These are phyloP conservation scores for Astragalus glycyphyllos DNA, from an alignment of 306 rosid genomes.

Conservation along the genomic window DNA sequence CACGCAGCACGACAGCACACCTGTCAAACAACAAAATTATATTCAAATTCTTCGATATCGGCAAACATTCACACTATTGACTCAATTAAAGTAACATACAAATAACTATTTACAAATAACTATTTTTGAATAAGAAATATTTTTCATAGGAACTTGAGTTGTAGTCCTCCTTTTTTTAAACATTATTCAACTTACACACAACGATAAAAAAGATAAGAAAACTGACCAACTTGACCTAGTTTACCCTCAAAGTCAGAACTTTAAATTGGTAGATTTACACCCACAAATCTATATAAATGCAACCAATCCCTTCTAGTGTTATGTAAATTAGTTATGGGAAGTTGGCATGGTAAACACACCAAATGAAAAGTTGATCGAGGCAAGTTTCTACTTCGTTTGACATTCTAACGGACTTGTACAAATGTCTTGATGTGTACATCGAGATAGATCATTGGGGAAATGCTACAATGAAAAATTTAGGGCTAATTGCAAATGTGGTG, in stretches of 20 bases:
- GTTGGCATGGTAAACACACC: slow-evolving; percentile 3
- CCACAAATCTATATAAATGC: slow-evolving; percentile 2
- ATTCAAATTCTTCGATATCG: slow-evolving; percentile 33
- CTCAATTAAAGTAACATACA: slow-evolving; percentile 4
- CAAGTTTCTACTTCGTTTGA: slow-evolving; percentile 13
- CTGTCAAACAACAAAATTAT: slow-evolving; percentile 53
- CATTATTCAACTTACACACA: not conserved
- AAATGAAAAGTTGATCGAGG: not conserved
- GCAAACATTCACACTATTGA: not conserved
- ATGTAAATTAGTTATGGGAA: slow-evolving; percentile 2
- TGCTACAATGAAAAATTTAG: not conserved
- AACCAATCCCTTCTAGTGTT: not conserved
- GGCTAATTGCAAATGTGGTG: not conserved
- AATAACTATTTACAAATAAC: not conserved
- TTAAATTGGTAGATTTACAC: slow-evolving; percentile 13
- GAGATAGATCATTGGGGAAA: not conserved
- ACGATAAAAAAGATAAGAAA: slow-evolving; percentile 11
- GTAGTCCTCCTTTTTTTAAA: not conserved
- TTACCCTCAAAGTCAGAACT: not conserved
- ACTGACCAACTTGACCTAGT: slow-evolving; percentile 16
- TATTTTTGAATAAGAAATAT: not conserved
- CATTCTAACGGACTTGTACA: not conserved
- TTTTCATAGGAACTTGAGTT: not conserved
- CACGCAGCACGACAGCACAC: slow-evolving; percentile 97
- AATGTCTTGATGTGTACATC: slow-evolving; percentile 19